Percentiles rank a stretch among this genome's conserved stretches.
Conservation (phyloP, 306 rosid species). For the Chamaecrista fasciculata region DNA sequence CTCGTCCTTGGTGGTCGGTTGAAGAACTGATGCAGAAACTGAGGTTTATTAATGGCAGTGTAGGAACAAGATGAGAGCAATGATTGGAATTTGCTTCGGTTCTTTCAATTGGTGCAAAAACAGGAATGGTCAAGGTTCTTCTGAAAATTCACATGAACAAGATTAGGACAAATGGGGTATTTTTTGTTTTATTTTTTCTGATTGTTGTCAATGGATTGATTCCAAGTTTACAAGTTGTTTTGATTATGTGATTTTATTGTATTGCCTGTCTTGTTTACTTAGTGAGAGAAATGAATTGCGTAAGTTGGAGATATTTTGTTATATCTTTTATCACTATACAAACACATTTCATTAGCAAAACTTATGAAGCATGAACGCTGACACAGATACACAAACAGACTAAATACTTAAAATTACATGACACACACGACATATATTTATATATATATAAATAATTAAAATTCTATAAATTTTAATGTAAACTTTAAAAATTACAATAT, state of each 20-base stretch:
- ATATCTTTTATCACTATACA: background rate
- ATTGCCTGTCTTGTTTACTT: background rate
- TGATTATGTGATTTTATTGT: conserved; percentile 6
- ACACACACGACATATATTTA: too few species aligned
- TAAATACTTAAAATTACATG: too few species aligned
- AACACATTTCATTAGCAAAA: too few species aligned
- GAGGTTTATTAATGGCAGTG: conserved; percentile 25
- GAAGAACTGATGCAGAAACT: conserved; percentile 27
- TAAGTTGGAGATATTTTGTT: background rate
- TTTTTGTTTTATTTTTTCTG: conserved; percentile 1
- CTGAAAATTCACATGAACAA: conserved; percentile 36
- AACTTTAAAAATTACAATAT: too few species aligned
- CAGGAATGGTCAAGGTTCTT: conserved; percentile 23
- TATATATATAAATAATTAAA: too few species aligned
- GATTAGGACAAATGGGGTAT: conserved; percentile 34
- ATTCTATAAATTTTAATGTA: too few species aligned
- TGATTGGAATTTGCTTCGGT: conserved; percentile 59
- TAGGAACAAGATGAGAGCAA: conserved; percentile 32
- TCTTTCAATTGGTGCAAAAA: conserved; percentile 47
- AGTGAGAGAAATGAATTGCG: background rate
- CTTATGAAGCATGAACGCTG: too few species aligned
- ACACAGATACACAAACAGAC: too few species aligned
- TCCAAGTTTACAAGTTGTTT: background rate
- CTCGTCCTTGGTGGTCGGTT: background rate
- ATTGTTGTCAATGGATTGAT: conserved; percentile 1